phyloP scores from a whole-genome alignment of 2,329 filamentous ascomycete species.

The Ophiostoma sp. region DNA sequence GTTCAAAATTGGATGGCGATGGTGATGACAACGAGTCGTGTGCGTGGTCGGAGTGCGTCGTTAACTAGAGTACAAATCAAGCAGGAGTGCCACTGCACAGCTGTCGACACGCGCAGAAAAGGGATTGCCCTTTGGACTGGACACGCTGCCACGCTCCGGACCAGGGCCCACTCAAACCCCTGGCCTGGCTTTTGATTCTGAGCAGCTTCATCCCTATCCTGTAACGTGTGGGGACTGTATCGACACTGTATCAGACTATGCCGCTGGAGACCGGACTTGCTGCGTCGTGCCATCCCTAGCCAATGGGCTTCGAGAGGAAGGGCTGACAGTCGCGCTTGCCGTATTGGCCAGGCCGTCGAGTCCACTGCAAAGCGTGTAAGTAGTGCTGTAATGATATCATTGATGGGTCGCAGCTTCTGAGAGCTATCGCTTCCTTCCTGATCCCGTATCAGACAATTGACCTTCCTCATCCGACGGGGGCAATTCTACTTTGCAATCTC shows the following conservation, averaged over 20 bases:
- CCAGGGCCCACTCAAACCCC: background rate
- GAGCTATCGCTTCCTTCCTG: slow-evolving; percentile 5
- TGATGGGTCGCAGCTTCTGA: slow-evolving; percentile 13
- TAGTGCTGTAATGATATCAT: slow-evolving; percentile 22
- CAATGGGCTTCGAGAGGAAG: slow-evolving; percentile 20
- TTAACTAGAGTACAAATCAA: background rate
- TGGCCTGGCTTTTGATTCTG: background rate
- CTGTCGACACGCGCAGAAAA: slow-evolving; percentile 17
- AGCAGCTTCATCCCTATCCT: slow-evolving; percentile 3
- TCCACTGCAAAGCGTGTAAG: background rate
- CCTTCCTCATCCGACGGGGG: background rate
- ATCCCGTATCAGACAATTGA: slow-evolving; percentile 11
- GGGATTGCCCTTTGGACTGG: slow-evolving; percentile 24
- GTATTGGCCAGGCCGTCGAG: slow-evolving; percentile 17
- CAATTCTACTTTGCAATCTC: background rate
- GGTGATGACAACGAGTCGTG: slow-evolving; percentile 8
- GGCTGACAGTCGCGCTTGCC: slow-evolving; percentile 14
- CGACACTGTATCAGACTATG: background rate
- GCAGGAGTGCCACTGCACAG: background rate
- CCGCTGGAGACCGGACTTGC: background rate
- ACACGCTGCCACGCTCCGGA: slow-evolving; percentile 24
- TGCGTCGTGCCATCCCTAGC: slow-evolving; percentile 16
- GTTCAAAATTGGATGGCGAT: slow-evolving; percentile 5
- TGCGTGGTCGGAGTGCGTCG: background rate
- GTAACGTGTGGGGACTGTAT: background rate